Evolutionary conservation across 2,329 filamentous ascomycete species (phyloP), one percentile per base, ranked within the genome.

Genomic region (Didymella exigua): DNA sequence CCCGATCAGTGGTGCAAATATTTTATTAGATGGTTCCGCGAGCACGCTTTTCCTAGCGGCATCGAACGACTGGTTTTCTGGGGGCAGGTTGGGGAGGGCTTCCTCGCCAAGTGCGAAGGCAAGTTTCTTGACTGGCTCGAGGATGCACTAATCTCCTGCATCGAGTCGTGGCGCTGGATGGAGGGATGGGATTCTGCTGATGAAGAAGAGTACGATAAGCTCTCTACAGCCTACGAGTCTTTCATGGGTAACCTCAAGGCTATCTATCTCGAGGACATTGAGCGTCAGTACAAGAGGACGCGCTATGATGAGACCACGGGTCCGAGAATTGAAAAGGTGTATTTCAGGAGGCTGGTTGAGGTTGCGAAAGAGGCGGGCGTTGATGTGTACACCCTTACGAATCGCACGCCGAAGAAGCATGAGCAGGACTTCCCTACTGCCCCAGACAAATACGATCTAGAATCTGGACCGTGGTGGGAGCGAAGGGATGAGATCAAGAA

Each of bases 371-470:
- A 50, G 5, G 31, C 31, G 6, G 56, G 53, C 1, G 33, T 59
- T 6, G 56, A 61, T 34, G 44, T 61, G 1, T 47, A 59, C 13
- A 61, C 59, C 7, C 43, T 59, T 2, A 59, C 59, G 3, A 57
- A 55, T 21, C 43, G 44, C 6, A 24, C 30, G 9, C 26, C 47
- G 2, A 8, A 27, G 11, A 9, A n/a, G 2, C 37, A 55, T 21
- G 0, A 30, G 21, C 43, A 49, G 11, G 9, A 26, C 1, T 59
- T 53, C 4, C 56, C 53, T 7, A 49, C 50, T 9, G 59, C 59
- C 13, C 59, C 56, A 3, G 53, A 57, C 2, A 48, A 50, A 10
- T 57, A 47, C 4, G 44, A 57, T 11, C 29, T 61, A 1, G 16
- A 23, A 4, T 48, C 33, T 10, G 57, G 59, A 13, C 47, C 57